Percentiles rank a stretch among this genome's conserved stretches.
Evolutionary conservation across 2,329 filamentous ascomycete species (phyloP).

Genomic region (Hypocreales sp.): DNA sequence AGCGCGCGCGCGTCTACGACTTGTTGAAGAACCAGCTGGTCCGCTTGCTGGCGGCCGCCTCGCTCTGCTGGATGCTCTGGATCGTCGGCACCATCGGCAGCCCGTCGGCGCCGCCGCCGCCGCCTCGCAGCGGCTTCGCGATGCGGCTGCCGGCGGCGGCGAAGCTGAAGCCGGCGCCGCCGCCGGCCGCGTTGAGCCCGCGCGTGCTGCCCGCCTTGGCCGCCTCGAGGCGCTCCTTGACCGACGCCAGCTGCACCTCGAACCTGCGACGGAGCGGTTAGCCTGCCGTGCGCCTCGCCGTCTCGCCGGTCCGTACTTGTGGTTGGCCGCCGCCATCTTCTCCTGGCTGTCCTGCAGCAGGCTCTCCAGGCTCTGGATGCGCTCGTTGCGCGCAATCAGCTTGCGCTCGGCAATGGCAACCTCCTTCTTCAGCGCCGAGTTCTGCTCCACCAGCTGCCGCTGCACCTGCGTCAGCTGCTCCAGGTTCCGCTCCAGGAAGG

Average conservation of each 20-base stretch:
- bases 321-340: slow-evolving; percentile 92
- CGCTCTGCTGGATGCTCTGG: slow-evolving; percentile 43
- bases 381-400: slow-evolving; percentile 88
- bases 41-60: slow-evolving; percentile 42
- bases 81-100: slow-evolving; percentile 37
- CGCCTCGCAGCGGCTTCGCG: slow-evolving; percentile 52
- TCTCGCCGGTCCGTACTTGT: slow-evolving; percentile 53
- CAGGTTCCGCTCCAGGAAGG: slow-evolving; percentile 93
- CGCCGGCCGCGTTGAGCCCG: slow-evolving; percentile 53
- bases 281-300: neutral
- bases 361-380: slow-evolving; percentile 84
- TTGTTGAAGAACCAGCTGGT: slow-evolving; percentile 65
- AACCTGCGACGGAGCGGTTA: slow-evolving; percentile 43
- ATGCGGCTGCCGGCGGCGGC: slow-evolving; percentile 47
- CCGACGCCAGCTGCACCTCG: slow-evolving; percentile 88
- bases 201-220: slow-evolving; percentile 86
- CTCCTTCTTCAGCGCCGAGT: slow-evolving; percentile 94
- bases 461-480: slow-evolving; percentile 97
- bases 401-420: slow-evolving; percentile 97
- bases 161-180: slow-evolving; percentile 58
- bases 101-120: slow-evolving; percentile 28
- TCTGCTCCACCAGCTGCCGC: slow-evolving; percentile 94
- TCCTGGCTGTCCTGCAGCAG: slow-evolving; percentile 94
- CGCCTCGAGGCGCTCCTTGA: slow-evolving; percentile 94
- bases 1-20: slow-evolving; percentile 17